These are phyloP conservation scores for Cadophora sp. DNA, from an alignment of 2,329 filamentous ascomycete species.

Conservation along the genomic window DNA sequence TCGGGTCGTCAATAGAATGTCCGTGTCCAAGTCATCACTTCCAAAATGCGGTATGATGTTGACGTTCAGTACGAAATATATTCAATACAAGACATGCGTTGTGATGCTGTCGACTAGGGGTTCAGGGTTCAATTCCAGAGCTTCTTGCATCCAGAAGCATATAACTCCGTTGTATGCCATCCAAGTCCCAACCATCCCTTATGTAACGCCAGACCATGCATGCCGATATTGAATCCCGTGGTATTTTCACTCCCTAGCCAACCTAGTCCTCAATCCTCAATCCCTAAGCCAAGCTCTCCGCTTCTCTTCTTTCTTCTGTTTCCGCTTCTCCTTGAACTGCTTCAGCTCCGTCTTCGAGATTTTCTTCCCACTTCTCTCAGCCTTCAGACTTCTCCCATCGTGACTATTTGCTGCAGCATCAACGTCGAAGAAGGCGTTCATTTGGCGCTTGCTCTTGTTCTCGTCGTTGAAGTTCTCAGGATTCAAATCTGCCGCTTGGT, in stretches of 20 bases:
- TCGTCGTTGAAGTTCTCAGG: slow-evolving; percentile 85
- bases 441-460: slow-evolving; percentile 84
- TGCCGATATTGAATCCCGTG: not conserved
- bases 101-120: too few species aligned
- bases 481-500: slow-evolving; percentile 71
- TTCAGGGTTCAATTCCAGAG: not conserved
- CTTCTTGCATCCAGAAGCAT: not conserved
- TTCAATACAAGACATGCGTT: not conserved
- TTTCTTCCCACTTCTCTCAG: slow-evolving; percentile 86
- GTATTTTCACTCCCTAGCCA: not conserved
- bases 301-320: slow-evolving; percentile 93
- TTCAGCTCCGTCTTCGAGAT: slow-evolving; percentile 86
- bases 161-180: slow-evolving; percentile 7
- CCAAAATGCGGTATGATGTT: too few species aligned
- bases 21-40: too few species aligned
- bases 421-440: slow-evolving; percentile 95
- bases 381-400: slow-evolving; percentile 88
- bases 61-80: too few species aligned
- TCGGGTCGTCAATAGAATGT: not conserved
- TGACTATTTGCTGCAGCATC: slow-evolving; percentile 92
- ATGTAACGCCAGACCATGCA: slow-evolving; percentile 21
- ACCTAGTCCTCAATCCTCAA: slow-evolving; percentile 55
- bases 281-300: slow-evolving; percentile 88
- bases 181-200: slow-evolving; percentile 4
- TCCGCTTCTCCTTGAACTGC: slow-evolving; percentile 88